A percentile compares a stretch with the other conserved stretches of the same genome.
phyloP scores from a whole-genome alignment of 768 basidiomycete species.

The Rhizopogon salebrosus region DNA sequence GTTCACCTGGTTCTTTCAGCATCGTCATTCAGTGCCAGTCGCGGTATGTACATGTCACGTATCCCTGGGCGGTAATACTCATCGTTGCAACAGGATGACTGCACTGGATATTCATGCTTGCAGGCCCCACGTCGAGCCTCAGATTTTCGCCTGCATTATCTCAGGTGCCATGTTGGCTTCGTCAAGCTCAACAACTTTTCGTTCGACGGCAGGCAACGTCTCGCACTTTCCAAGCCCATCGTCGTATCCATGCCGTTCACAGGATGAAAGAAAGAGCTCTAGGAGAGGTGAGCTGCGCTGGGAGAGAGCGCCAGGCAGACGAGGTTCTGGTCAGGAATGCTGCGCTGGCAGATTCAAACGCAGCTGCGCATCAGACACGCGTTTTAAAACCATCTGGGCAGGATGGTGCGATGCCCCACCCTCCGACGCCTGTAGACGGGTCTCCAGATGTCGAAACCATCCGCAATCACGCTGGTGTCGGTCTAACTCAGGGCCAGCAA shows the following conservation, averaged over 20 bases:
- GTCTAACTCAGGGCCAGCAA: slow-evolving; percentile 6
- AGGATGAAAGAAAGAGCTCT: not conserved
- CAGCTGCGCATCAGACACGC: not conserved
- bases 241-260: slow-evolving; percentile 4
- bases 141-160: slow-evolving; percentile 33
- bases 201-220: slow-evolving; percentile 6
- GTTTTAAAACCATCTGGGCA: not conserved
- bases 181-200: slow-evolving; percentile 10
- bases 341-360: not conserved
- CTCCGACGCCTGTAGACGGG: not conserved
- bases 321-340: not conserved
- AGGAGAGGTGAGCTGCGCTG: not conserved
- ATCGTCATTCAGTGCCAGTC: slow-evolving; percentile 30
- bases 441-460: slow-evolving; percentile 1
- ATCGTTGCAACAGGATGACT: slow-evolving; percentile 55
- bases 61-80: slow-evolving; percentile 1
- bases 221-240: not conserved
- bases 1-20: slow-evolving; percentile 5
- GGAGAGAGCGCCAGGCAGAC: not conserved
- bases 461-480: slow-evolving; percentile 5
- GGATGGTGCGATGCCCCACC: not conserved
- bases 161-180: slow-evolving; percentile 27
- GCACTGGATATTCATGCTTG: slow-evolving; percentile 69
- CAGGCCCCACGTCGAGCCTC: slow-evolving; percentile 76
- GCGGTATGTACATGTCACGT: slow-evolving; percentile 34